A percentile compares a stretch with the other conserved stretches of the same genome.
These are phyloP conservation scores for Insectozyma bohioensis DNA, from an alignment of 1,139 yeast species.

Conservation along the genomic window DNA sequence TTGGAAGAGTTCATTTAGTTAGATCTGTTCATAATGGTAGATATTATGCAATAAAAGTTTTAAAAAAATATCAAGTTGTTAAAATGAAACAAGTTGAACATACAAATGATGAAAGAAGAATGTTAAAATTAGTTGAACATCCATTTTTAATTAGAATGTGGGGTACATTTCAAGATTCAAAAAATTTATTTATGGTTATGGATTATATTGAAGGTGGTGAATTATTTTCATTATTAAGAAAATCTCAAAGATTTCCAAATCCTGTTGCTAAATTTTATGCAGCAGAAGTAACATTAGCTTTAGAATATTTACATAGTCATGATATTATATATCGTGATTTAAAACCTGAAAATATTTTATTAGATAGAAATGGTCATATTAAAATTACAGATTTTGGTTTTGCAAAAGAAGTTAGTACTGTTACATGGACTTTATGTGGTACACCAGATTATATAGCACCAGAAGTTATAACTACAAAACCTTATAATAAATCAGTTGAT, in stretches of 20 bases:
- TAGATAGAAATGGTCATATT: conserved; percentile 60
- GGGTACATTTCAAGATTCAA: conserved; percentile 63
- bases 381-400: conserved; percentile 63
- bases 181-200: conserved; percentile 59
- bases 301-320: conserved; percentile 57
- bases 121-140: conserved; percentile 55
- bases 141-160: conserved; percentile 63
- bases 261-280: conserved; percentile 66
- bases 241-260: conserved; percentile 60
- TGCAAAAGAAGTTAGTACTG: conserved; percentile 60
- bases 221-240: conserved; percentile 53
- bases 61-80: conserved; percentile 57
- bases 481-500: conserved; percentile 61
- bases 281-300: conserved; percentile 58
- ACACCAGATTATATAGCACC: conserved; percentile 68
- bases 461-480: conserved; percentile 61
- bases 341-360: conserved; percentile 59
- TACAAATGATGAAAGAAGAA: conserved; percentile 61
- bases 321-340: conserved; percentile 61
- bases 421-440: conserved; percentile 63
- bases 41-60: conserved; percentile 59
- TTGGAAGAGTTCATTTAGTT: conserved; percentile 62
- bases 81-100: conserved; percentile 65
- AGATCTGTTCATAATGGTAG: conserved; percentile 60
- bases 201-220: conserved; percentile 68